Evolutionary conservation across 441 rosid genomes (phyloP), one percentile per base, ranked within the genome.

Genomic region (Kokia cookei): DNA sequence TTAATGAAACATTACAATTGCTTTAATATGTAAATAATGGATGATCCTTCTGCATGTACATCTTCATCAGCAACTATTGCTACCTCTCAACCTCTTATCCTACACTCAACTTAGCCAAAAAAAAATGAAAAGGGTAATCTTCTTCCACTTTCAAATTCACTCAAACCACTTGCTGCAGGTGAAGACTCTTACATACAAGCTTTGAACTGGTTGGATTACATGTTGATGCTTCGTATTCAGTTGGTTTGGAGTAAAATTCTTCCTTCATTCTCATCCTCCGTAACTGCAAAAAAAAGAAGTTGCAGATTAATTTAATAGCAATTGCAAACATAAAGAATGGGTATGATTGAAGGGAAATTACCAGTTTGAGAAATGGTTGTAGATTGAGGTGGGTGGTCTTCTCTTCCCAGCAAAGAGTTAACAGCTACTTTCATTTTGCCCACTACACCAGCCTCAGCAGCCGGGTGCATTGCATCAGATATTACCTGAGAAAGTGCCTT

Each of bases 401-500:
- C 82, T 37, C 66, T 70, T 26, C 78, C 71, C 57, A 88, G 82
- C 74, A 90, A 71, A 82, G 92, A 84, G 68, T 84, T 71, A 26
- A 86, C 96, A 64, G 84, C 91, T 59, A 62, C 88, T 74, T 78
- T 87, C 55, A 90, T 82, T 74, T 84, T 86, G 68, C 77, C 83
- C 17, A 94, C 83, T 35, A 87, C 82, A 29, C 84, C 74, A 2
- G 24, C 80, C 65, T 88, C 87, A 2, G 82, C 79, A 32, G 87
- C 77, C 71, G 96, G 96, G 74, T 91, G 88, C 10, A 91, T 88
- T 65, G 85, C 96, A 29, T 91, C 72, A 2, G 97, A 76, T 72
- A 93, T 93, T 58, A 84, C 92, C 73, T 82, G 81, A 76, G 97
- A 93, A 67, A 94, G 90, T 32, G 87, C 97, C 77, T 59, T 89